Conservation (phyloP, 768 basidiomycete species). For the Antrodiella citrinella region DNA sequence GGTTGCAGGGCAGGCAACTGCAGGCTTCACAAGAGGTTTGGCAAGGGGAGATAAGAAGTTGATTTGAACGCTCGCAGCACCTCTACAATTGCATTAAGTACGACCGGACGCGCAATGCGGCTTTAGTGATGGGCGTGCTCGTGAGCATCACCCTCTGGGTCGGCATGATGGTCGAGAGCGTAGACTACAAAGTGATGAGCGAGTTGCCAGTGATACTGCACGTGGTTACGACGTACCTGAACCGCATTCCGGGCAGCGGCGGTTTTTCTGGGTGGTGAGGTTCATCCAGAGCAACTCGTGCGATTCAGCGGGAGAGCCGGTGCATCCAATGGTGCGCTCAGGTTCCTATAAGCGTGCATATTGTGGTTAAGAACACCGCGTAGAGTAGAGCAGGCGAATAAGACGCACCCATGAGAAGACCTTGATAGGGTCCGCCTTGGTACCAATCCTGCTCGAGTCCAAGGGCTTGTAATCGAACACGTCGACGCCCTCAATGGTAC, state of each 20-base stretch:
- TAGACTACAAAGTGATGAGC: neutral
- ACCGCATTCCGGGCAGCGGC: conserved; percentile 90
- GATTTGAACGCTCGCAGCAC: neutral
- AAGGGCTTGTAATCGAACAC: conserved; percentile 86
- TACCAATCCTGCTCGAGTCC: conserved; percentile 80
- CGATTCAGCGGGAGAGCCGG: conserved; percentile 90
- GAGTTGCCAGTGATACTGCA: neutral
- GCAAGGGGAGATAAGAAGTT: too few species aligned
- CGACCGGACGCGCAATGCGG: neutral
- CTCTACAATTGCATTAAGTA: neutral
- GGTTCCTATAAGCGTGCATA: conserved; percentile 44
- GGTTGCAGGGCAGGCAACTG: too few species aligned
- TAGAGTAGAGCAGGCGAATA: neutral
- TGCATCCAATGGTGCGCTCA: conserved; percentile 87
- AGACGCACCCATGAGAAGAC: conserved; percentile 78
- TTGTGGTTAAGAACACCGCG: conserved; percentile 1
- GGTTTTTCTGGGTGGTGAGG: conserved; percentile 53
- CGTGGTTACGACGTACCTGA: conserved; percentile 54
- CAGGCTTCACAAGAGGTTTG: too few species aligned
- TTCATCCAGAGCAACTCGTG: conserved; percentile 89
- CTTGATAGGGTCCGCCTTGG: conserved; percentile 76
- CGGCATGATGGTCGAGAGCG: neutral
- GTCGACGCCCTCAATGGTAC: conserved; percentile 79
- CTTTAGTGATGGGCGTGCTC: neutral
- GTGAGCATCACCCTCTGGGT: neutral